A percentile compares a stretch with the other conserved stretches of the same genome.
Evolutionary conservation across 2,329 filamentous ascomycete species (phyloP).

Genomic region (Aspergillus sp.): DNA sequence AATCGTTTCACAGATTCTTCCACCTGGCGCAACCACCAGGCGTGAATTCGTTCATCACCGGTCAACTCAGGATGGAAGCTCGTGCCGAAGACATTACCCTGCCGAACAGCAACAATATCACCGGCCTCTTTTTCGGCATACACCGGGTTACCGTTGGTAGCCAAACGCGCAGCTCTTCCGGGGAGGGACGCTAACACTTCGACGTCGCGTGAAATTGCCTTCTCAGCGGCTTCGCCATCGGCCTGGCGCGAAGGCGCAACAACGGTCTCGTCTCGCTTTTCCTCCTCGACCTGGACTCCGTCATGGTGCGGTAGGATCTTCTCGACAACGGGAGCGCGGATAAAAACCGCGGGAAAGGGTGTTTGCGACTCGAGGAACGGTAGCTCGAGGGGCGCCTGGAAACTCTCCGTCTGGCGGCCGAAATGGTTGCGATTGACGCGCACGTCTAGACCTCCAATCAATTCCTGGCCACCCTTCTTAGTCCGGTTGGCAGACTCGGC

Average conservation of each 20-base stretch:
- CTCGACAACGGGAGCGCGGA: slow-evolving; percentile 91
- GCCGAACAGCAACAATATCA: slow-evolving; percentile 85
- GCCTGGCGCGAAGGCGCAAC: slow-evolving; percentile 61
- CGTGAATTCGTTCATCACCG: slow-evolving; percentile 82
- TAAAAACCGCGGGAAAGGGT: slow-evolving; percentile 84
- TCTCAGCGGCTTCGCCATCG: slow-evolving; percentile 49
- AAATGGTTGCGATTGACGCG: slow-evolving; percentile 94
- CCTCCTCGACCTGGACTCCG: slow-evolving; percentile 58
- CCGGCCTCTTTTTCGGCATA: slow-evolving; percentile 51
- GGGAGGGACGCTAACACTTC: slow-evolving; percentile 64
- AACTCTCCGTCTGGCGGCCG: slow-evolving; percentile 89
- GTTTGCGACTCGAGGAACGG: slow-evolving; percentile 63
- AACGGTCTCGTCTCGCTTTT: slow-evolving; percentile 54
- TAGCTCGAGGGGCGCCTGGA: slow-evolving; percentile 74
- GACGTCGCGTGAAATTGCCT: slow-evolving; percentile 54
- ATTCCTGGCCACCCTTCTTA: slow-evolving; percentile 88
- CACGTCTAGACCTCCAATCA: slow-evolving; percentile 90
- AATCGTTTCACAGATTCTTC: slow-evolving; percentile 44
- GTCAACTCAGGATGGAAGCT: slow-evolving; percentile 97
- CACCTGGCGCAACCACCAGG: slow-evolving; percentile 87
- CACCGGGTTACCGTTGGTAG: slow-evolving; percentile 48
- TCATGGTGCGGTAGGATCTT: slow-evolving; percentile 65
- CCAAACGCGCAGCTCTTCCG: slow-evolving; percentile 54
- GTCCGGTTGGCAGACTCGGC: slow-evolving; percentile 85
- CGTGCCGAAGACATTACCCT: slow-evolving; percentile 90